Percentiles rank a stretch among this genome's conserved stretches.
phyloP scores from a whole-genome alignment of 2,329 filamentous ascomycete genomes.

The Gaeumannomyces tritici region DNA sequence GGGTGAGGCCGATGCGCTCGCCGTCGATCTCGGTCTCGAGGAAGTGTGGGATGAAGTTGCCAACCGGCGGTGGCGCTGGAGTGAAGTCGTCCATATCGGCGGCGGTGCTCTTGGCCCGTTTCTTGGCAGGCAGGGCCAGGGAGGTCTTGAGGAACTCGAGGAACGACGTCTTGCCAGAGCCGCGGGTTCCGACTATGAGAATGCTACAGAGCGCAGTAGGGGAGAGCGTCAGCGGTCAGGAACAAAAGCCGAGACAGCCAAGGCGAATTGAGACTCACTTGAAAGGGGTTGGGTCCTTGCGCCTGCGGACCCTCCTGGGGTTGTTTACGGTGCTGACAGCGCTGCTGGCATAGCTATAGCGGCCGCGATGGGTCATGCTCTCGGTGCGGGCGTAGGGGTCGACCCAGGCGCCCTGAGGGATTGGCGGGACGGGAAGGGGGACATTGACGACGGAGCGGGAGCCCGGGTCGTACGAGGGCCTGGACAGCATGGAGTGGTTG shows the following conservation, averaged over 20 bases:
- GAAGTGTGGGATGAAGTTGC: constrained; percentile 79
- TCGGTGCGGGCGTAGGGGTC: constrained; percentile 78
- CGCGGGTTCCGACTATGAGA: constrained; percentile 78
- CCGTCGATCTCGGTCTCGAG: constrained; percentile 90
- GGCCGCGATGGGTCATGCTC: constrained; percentile 93
- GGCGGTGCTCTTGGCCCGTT: constrained; percentile 47
- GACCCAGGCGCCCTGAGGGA: constrained; percentile 50
- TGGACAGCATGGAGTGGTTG: constrained; percentile 25
- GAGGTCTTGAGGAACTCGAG: constrained; percentile 89
- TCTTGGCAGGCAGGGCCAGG: constrained; percentile 72
- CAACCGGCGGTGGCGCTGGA: constrained; percentile 40
- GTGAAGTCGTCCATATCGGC: constrained; percentile 42
- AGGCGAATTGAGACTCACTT: constrained; percentile 58
- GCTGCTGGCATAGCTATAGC: constrained; percentile 93
- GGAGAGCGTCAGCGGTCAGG: not conserved
- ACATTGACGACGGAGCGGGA: constrained; percentile 28
- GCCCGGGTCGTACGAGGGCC: constrained; percentile 45
- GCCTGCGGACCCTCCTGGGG: constrained; percentile 79
- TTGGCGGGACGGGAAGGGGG: constrained; percentile 41
- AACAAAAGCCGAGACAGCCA: not conserved
- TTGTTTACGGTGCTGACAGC: constrained; percentile 87
- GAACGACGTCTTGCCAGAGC: constrained; percentile 91
- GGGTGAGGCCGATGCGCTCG: constrained; percentile 81
- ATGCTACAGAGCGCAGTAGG: constrained; percentile 45
- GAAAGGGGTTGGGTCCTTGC: constrained; percentile 96